Conservation (phyloP, 106 monocot species). For the Dendrobium huoshanense region DNA sequence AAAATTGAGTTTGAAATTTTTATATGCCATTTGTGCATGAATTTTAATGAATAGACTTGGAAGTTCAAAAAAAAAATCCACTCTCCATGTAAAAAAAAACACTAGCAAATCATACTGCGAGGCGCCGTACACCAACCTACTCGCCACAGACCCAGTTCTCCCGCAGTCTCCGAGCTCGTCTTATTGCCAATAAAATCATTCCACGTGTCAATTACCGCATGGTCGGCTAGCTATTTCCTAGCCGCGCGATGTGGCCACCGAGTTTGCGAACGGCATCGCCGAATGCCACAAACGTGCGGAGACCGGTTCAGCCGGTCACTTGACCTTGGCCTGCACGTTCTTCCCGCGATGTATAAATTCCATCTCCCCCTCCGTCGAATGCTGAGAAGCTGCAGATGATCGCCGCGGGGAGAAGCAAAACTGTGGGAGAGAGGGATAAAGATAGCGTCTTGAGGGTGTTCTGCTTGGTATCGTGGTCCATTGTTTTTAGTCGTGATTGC, state of each 20-base stretch:
- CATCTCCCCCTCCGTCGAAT: neutral
- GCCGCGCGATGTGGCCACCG: neutral
- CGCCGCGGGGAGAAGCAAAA: conserved; percentile 1
- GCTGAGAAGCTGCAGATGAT: neutral
- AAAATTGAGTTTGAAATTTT: too few relatives aligned
- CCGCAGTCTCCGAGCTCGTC: neutral
- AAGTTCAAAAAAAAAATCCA: too few relatives aligned
- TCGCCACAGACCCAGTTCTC: neutral
- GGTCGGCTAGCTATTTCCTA: neutral
- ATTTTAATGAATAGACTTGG: too few relatives aligned
- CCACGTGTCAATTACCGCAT: neutral
- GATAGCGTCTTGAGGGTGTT: neutral
- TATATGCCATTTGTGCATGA: too few relatives aligned
- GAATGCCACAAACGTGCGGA: neutral
- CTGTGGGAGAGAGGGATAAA: neutral
- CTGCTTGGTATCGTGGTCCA: neutral
- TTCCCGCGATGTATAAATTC: conserved; percentile 4
- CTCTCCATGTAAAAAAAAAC: neutral
- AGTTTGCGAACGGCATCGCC: neutral
- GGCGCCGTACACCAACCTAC: neutral
- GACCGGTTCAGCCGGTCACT: conserved; percentile 7
- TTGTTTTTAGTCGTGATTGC: neutral
- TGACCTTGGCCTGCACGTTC: neutral
- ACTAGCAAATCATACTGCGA: neutral
- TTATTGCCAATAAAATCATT: neutral